Conservation (phyloP, 306 rosid genomes). For the Amphicarpaea edgeworthii region DNA sequence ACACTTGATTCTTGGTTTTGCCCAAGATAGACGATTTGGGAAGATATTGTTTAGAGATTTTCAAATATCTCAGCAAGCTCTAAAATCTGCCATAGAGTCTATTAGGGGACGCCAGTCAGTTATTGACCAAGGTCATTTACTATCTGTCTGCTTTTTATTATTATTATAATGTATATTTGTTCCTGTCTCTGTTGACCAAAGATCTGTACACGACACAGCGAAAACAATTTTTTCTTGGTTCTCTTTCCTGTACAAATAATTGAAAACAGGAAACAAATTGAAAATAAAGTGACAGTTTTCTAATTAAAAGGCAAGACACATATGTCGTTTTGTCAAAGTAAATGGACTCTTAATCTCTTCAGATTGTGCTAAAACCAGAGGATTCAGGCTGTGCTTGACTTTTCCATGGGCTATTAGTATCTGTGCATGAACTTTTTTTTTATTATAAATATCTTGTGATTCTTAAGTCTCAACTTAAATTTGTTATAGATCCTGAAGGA, state of each 20-base stretch:
- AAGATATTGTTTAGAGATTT: constrained; percentile 83
- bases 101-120: constrained; percentile 95
- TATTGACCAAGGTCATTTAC: constrained; percentile 85
- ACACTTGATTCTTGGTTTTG: constrained; percentile 92
- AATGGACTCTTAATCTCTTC: background rate
- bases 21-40: constrained; percentile 87
- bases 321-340: background rate
- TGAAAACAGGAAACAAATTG: background rate
- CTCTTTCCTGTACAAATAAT: background rate
- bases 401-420: constrained; percentile 27
- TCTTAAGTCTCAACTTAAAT: constrained; percentile 28
- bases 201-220: background rate
- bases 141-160: constrained; percentile 9
- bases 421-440: constrained; percentile 7
- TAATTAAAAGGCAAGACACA: background rate
- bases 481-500: constrained; percentile 93
- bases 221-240: background rate
- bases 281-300: background rate
- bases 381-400: constrained; percentile 15
- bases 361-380: background rate
- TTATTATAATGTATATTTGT: constrained; percentile 1
- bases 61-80: constrained; percentile 70
- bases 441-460: constrained; percentile 28
- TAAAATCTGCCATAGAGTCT: constrained; percentile 85
- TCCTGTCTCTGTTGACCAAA: background rate